These are phyloP conservation scores for Hemileccinum impolitum DNA, from an alignment of 768 basidiomycete genomes.

Conservation along the genomic window DNA sequence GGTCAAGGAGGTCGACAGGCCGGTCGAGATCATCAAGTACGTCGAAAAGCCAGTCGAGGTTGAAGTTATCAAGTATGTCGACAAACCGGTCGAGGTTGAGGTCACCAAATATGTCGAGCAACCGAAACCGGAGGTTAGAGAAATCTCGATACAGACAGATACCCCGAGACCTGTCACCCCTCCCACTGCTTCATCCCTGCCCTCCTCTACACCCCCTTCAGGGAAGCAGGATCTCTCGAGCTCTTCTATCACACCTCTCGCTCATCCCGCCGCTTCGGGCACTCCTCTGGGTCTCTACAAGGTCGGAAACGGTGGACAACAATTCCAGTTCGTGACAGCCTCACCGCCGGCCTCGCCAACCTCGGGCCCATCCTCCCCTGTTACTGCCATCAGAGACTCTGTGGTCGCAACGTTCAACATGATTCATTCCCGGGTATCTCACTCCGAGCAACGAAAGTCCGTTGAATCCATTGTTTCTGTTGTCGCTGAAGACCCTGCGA, in stretches of 20 bases:
- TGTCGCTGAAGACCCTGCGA: slow-evolving; percentile 42
- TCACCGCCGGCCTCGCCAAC: slow-evolving; percentile 35
- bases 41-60: slow-evolving; percentile 23
- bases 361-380: slow-evolving; percentile 30
- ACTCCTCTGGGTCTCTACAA: slow-evolving; percentile 48
- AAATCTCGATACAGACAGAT: slow-evolving; percentile 81
- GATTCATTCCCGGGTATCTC: slow-evolving; percentile 47
- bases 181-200: slow-evolving; percentile 27
- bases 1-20: slow-evolving; percentile 27
- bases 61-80: slow-evolving; percentile 29
- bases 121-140: slow-evolving; percentile 64
- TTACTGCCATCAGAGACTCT: slow-evolving; percentile 50
- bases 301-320: slow-evolving; percentile 52
- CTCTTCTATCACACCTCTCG: slow-evolving; percentile 33
- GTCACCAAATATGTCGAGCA: slow-evolving; percentile 26
- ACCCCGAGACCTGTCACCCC: slow-evolving; percentile 36
- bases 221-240: slow-evolving; percentile 25
- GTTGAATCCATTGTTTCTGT: slow-evolving; percentile 67
- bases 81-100: slow-evolving; percentile 33
- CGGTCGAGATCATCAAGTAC: slow-evolving; percentile 36
- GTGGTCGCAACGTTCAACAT: slow-evolving; percentile 41
- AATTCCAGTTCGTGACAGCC: slow-evolving; percentile 61
- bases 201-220: slow-evolving; percentile 22
- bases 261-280: slow-evolving; percentile 29
- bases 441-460: slow-evolving; percentile 64